A percentile compares a stretch with the other conserved stretches of the same genome.
phyloP scores from a whole-genome alignment of 192 early-diverging fungal genomes.

The Chytriomyces sp. region DNA sequence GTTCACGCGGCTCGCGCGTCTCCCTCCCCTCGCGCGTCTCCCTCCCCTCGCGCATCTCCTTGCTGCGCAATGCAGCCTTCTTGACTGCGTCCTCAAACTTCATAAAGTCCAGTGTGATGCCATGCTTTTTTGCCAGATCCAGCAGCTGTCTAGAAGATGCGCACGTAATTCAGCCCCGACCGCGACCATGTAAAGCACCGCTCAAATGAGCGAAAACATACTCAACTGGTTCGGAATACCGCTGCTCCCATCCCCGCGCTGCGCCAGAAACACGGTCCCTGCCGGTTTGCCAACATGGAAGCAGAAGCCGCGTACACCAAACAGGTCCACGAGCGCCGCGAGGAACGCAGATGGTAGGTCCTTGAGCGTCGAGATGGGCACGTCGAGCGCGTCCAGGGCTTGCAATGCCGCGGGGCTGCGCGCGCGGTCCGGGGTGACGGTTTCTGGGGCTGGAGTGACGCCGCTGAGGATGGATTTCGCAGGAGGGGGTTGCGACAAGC shows the following conservation, averaged over 20 bases:
- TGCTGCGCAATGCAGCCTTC: neutral
- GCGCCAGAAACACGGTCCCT: constrained; percentile 14
- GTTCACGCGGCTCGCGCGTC: too few species aligned
- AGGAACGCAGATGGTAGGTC: constrained; percentile 21
- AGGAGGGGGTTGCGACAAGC: neutral
- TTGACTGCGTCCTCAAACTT: constrained; percentile 21
- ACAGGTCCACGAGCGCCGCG: constrained; percentile 2
- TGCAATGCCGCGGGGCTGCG: neutral
- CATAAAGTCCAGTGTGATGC: neutral
- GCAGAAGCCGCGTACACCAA: constrained; percentile 14
- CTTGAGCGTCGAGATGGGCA: constrained; percentile 3
- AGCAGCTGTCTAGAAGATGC: neutral
- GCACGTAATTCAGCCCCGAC: neutral
- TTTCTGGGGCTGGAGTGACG: too few species aligned
- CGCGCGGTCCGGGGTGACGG: neutral
- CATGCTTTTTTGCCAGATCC: neutral
- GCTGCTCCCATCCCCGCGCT: neutral
- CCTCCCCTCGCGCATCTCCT: neutral
- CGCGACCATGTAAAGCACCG: neutral
- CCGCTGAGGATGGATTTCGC: neutral
- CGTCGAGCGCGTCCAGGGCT: constrained; percentile 20
- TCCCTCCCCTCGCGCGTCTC: neutral
- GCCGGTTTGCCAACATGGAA: constrained; percentile 13
- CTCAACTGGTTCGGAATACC: neutral
- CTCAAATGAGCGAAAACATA: neutral